Base-by-base conservation (phyloP, 768 basidiomycete genomes). In the Tephrocybe sp. region DNA sequence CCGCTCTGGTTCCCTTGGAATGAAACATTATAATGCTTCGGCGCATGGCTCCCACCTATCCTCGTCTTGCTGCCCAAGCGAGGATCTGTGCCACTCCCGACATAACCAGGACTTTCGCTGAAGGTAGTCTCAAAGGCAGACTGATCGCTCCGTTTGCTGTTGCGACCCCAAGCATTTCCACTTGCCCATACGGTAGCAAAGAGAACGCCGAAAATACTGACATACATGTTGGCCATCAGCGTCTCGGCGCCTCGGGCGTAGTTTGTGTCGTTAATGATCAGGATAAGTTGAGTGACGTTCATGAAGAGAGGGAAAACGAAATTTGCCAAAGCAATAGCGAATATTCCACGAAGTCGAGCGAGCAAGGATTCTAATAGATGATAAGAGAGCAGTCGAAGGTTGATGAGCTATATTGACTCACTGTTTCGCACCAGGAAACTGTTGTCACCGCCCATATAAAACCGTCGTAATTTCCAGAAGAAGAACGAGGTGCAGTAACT, bases 251-350 rank as follows among this genome's bases (percentile, higher is more conserved):
- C 63, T 39, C 52, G 52, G 21, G 64, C 52, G 47, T 62, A 65
- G 34, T 58, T 48, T 6, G 54, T 44, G 38, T 67, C 63, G 3
- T 48, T 45, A 23, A 58, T 48, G n/a, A 63, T 62, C 11, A 66
- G 49, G 21, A 69, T 56, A 42, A 74, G 59, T 39, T 70, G 66
- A 15, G 61, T 65, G 33, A 73, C 55, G 54, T 62, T 65, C 57
- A 73, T 61, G 24, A 72, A 47, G 21, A 65, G 62, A 15, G 73
- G 73, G 57, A 74, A 67, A 30, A 74, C 62, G 57, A 73, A 74
- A 53, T 72, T 73, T 1, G 68, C 61, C 15, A 64, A 40, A 0
- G 71, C 65, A 47, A 75, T 69, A 36, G 63, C 61, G 58, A 74
- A 73, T 12, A 74, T 57, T 17, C 58, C 62, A 15, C 60, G 64